Conservation (phyloP, 768 basidiomycete genomes). For the Hydnomerulius pinastri region DNA sequence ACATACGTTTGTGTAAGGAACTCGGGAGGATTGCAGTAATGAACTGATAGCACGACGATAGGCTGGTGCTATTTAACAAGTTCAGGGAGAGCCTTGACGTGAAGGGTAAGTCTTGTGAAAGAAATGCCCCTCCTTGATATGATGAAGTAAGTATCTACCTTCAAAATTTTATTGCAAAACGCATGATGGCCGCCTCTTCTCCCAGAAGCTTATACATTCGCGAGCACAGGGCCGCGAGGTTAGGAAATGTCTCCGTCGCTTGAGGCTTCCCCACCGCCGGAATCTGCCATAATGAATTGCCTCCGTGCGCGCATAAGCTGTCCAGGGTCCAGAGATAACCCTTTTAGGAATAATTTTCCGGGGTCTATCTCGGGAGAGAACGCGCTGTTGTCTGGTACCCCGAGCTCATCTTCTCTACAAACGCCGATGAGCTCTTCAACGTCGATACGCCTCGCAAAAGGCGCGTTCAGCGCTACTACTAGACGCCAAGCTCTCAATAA, state of each 20-base stretch:
- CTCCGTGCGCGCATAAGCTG: constrained; percentile 6
- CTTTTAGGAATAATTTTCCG: constrained; percentile 1
- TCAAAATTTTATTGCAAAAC: constrained; percentile 19
- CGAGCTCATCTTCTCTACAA: constrained; percentile 9
- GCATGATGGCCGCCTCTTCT: constrained; percentile 18
- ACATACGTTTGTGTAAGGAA: constrained; percentile 15
- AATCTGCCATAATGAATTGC: constrained; percentile 6
- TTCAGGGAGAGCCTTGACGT: constrained; percentile 7
- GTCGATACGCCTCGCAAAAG: constrained; percentile 16
- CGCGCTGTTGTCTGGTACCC: not conserved
- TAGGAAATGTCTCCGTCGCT: constrained; percentile 17
- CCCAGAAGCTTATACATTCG: constrained; percentile 15
- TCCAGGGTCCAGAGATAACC: constrained; percentile 20
- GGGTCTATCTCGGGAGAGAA: constrained; percentile 20
- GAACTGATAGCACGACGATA: constrained; percentile 6
- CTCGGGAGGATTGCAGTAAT: constrained; percentile 13
- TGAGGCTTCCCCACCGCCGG: constrained; percentile 9
- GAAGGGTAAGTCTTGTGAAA: not conserved
- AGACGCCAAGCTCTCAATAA: constrained; percentile 5
- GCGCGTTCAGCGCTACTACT: constrained; percentile 8
- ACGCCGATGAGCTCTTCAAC: constrained; percentile 19
- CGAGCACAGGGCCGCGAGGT: constrained; percentile 21
- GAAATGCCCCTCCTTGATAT: not conserved
- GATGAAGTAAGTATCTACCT: constrained; percentile 22
- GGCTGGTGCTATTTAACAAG: constrained; percentile 17